A percentile compares a stretch with the other conserved stretches of the same genome.
Evolutionary conservation across 352 stramenopile species (phyloP).

Genomic region (Pythium scleroteichum): DNA sequence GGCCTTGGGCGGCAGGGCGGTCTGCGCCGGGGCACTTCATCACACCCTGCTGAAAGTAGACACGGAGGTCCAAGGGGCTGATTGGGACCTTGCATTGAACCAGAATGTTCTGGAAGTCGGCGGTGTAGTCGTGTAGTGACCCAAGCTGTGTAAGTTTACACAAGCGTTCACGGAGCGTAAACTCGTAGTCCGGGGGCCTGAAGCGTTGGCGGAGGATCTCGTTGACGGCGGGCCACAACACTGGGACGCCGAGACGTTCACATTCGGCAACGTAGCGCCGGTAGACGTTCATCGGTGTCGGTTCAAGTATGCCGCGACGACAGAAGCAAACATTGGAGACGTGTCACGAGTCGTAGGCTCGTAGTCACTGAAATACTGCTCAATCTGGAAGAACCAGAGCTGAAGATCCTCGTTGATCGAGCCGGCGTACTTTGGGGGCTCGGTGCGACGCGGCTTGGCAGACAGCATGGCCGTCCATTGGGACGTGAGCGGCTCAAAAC

Average conservation of each 20-base stretch:
- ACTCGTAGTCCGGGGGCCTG: not conserved
- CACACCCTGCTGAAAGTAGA: constrained; percentile 7
- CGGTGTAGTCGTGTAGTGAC: not conserved
- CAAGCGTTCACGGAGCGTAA: not conserved
- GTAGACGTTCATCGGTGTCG: not conserved
- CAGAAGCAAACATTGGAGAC: too few relatives aligned
- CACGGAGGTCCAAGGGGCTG: not conserved
- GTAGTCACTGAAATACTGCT: too few relatives aligned
- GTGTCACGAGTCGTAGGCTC: too few relatives aligned
- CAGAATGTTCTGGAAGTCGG: not conserved
- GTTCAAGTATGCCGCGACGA: too few relatives aligned
- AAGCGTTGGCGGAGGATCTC: not conserved
- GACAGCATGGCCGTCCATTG: too few relatives aligned
- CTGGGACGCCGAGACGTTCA: not conserved
- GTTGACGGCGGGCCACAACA: not conserved
- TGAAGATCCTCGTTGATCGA: too few relatives aligned
- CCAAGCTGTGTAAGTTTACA: not conserved
- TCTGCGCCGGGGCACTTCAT: too few relatives aligned
- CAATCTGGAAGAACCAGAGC: too few relatives aligned
- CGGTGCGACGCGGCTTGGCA: too few relatives aligned
- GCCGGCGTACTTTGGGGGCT: too few relatives aligned
- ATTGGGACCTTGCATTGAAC: not conserved
- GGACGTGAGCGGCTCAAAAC: too few relatives aligned
- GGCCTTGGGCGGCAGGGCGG: too few relatives aligned
- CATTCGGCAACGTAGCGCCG: not conserved